phyloP scores from a whole-genome alignment of 2,329 filamentous ascomycete genomes.

The Herpotrichia juniperi region DNA sequence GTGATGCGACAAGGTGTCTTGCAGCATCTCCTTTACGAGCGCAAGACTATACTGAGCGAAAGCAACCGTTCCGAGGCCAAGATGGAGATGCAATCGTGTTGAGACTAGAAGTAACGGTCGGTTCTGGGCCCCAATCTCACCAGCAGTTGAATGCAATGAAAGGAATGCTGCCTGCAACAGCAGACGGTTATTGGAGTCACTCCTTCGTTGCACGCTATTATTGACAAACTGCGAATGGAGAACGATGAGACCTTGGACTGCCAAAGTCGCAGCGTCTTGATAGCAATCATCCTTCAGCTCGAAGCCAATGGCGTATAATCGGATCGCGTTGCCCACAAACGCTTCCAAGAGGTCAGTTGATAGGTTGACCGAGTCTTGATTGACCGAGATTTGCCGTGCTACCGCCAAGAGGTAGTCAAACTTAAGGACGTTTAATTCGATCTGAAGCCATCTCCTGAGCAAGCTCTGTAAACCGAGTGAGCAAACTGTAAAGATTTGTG shows the following conservation, averaged over 20 bases:
- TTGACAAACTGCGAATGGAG: constrained; percentile 20
- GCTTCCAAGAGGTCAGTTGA: constrained; percentile 11
- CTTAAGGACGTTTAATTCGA: constrained; percentile 28
- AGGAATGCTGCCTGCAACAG: constrained; percentile 38
- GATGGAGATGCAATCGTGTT: constrained; percentile 35
- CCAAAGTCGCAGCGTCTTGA: constrained; percentile 24
- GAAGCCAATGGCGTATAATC: constrained; percentile 18
- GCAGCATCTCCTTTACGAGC: constrained; percentile 42
- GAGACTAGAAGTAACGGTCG: constrained; percentile 37
- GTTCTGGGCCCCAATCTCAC: constrained; percentile 31
- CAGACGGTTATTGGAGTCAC: constrained; percentile 18
- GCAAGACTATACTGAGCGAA: constrained; percentile 33
- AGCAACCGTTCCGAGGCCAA: constrained; percentile 37
- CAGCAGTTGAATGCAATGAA: constrained; percentile 26
- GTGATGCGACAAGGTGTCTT: constrained; percentile 38
- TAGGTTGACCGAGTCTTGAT: not conserved
- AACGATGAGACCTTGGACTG: constrained; percentile 27
- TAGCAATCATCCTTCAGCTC: constrained; percentile 12
- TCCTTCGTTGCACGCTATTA: not conserved
- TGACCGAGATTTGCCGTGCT: constrained; percentile 11
- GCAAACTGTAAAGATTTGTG: not conserved
- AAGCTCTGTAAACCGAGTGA: not conserved
- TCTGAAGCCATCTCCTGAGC: constrained; percentile 17
- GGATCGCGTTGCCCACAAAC: constrained; percentile 24
- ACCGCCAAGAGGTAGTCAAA: constrained; percentile 34